A percentile compares a stretch with the other conserved stretches of the same genome.
Evolutionary conservation across 805 yeast species (phyloP).

Genomic region (Peterozyma toletana): DNA sequence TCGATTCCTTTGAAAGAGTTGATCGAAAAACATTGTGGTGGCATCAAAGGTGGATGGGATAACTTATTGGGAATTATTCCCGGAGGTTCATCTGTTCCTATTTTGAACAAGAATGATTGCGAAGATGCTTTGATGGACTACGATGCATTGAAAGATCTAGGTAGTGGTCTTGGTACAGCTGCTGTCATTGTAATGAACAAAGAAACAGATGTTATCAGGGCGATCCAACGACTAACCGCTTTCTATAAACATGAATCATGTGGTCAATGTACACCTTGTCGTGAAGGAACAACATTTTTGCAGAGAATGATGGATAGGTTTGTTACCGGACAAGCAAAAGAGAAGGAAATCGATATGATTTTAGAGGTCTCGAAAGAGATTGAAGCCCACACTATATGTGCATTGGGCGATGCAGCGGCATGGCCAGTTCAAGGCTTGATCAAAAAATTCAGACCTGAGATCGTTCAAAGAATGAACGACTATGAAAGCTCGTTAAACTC

Average conservation of each 20-base stretch:
- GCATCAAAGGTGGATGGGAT: constrained; percentile 90
- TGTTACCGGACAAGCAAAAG: constrained; percentile 70
- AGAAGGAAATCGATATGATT: constrained; percentile 78
- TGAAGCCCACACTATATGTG: constrained; percentile 90
- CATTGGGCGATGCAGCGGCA: constrained; percentile 88
- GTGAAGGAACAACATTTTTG: constrained; percentile 90
- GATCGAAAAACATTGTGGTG: constrained; percentile 86
- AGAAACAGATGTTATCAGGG: constrained; percentile 76
- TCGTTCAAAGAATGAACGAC: constrained; percentile 67
- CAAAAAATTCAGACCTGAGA: constrained; percentile 75
- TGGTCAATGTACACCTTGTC: constrained; percentile 93
- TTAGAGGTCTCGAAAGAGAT: constrained; percentile 79
- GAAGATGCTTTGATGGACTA: constrained; percentile 76
- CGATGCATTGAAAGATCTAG: constrained; percentile 78
- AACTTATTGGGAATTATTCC: constrained; percentile 83
- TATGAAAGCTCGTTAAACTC: constrained; percentile 36
- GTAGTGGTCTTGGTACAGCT: constrained; percentile 87
- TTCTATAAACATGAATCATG: constrained; percentile 91
- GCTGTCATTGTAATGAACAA: constrained; percentile 90
- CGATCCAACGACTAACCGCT: constrained; percentile 77
- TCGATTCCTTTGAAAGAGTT: constrained; percentile 79
- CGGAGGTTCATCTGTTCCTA: constrained; percentile 86
- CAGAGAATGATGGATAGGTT: constrained; percentile 80
- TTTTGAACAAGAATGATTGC: constrained; percentile 62
- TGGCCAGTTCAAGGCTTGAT: constrained; percentile 92